These are phyloP conservation scores for cucumber (Cucumis sativus) DNA, from an alignment of 306 rosid genomes.

Conservation along the genomic window DNA sequence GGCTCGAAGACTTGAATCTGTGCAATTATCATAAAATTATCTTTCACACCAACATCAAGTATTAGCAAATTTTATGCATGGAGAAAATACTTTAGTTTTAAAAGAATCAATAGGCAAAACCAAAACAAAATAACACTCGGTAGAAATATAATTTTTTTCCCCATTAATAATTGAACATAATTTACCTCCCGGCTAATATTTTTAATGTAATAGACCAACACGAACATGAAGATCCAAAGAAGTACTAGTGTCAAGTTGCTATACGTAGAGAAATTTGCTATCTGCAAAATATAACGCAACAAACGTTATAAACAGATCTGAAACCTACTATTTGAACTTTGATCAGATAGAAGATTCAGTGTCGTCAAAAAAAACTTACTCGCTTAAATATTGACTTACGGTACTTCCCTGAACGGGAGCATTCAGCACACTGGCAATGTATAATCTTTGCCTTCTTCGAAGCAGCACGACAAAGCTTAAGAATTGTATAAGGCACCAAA, in stretches of 20 bases:
- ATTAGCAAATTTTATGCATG: background rate
- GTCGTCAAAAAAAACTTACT: constrained; percentile 29
- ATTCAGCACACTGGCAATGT: constrained; percentile 85
- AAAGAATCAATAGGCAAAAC: background rate
- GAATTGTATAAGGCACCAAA: constrained; percentile 77
- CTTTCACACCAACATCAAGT: background rate
- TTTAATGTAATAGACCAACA: constrained; percentile 79
- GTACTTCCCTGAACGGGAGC: constrained; percentile 75
- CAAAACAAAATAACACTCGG: background rate
- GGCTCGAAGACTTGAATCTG: constrained; percentile 92
- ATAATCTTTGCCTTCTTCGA: constrained; percentile 75
- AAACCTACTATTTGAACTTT: background rate
- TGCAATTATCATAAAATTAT: background rate
- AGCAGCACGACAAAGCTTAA: constrained; percentile 63
- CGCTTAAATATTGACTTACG: constrained; percentile 72
- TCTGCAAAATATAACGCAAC: constrained; percentile 40
- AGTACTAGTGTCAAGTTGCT: constrained; percentile 70
- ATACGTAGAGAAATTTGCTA: constrained; percentile 67
- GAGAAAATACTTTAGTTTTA: background rate
- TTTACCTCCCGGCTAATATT: constrained; percentile 77
- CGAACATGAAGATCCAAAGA: constrained; percentile 79
- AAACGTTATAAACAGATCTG: background rate
- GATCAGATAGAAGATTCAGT: background rate
- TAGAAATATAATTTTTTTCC: background rate
- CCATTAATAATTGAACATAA: background rate